Conservation (phyloP, 306 rosid genomes). For the Ochetophila trinervis region DNA sequence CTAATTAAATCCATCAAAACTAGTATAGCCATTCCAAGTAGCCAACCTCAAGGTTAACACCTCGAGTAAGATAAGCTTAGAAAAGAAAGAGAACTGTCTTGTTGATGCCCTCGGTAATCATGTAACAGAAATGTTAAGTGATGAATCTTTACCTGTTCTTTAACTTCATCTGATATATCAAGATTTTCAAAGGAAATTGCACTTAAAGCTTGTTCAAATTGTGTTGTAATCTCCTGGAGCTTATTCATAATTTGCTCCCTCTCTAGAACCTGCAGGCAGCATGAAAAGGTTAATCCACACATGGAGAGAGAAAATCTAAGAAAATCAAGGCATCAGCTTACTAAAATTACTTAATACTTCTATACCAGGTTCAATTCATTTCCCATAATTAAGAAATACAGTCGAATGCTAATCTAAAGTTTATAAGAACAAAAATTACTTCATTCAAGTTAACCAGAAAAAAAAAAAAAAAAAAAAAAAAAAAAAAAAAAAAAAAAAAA, state of each 20-base stretch:
- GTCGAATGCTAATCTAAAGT: too few species aligned
- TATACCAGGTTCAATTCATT: background rate
- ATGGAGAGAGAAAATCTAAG: background rate
- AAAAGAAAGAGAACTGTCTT: background rate
- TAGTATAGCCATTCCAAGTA: background rate
- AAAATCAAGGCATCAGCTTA: background rate
- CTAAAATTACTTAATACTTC: background rate
- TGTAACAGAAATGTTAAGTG: conserved; percentile 1
- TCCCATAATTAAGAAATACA: background rate
- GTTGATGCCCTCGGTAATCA: background rate
- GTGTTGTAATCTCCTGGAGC: conserved; percentile 66
- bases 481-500: too few species aligned
- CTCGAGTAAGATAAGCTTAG: background rate
- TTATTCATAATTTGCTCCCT: conserved; percentile 68
- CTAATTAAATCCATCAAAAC: background rate
- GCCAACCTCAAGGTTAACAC: background rate
- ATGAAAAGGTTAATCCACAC: background rate
- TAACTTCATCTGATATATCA: conserved; percentile 96
- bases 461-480: too few species aligned
- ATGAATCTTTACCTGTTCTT: conserved; percentile 73
- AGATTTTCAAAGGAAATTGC: conserved; percentile 66
- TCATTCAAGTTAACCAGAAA: too few species aligned
- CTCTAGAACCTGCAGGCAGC: conserved; percentile 67
- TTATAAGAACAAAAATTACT: too few species aligned
- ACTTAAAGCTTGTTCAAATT: conserved; percentile 68